A percentile compares a stretch with the other conserved stretches of the same genome.
Evolutionary conservation across 805 yeast genomes (phyloP).

Genomic region (Nematodospora valgi): DNA sequence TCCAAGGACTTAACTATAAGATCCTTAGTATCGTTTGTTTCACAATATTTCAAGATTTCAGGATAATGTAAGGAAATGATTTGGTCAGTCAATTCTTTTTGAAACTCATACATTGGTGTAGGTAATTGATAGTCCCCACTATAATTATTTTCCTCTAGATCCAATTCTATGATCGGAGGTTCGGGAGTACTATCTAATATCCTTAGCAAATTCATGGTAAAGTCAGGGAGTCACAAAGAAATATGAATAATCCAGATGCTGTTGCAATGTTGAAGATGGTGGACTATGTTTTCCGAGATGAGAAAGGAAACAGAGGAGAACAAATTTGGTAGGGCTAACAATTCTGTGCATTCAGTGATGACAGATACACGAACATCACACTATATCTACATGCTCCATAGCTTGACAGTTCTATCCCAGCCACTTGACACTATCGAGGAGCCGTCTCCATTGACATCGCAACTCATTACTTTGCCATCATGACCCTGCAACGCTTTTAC

Average conservation of each 20-base stretch:
- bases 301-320: no score
- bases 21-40: conserved; percentile 46
- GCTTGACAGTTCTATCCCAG: conserved; percentile 78
- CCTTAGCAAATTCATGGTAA: conserved; percentile 68
- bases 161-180: conserved; percentile 64
- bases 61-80: conserved; percentile 88
- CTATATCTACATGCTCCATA: conserved; percentile 41
- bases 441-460: conserved; percentile 50
- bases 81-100: conserved; percentile 85
- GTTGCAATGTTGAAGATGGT: no score
- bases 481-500: conserved; percentile 51
- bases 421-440: conserved; percentile 58
- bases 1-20: conserved; percentile 72
- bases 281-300: no score
- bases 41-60: conserved; percentile 84
- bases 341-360: conserved; percentile 2
- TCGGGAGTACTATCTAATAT: conserved; percentile 83
- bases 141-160: conserved; percentile 42
- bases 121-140: conserved; percentile 73
- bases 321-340: no score
- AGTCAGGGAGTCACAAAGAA: no score
- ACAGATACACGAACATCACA: conserved; percentile 3
- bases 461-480: conserved; percentile 67
- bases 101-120: conserved; percentile 82
- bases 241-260: no score